phyloP scores from a whole-genome alignment of 2,329 filamentous ascomycete species.

The Malbranchea cinnamomea region DNA sequence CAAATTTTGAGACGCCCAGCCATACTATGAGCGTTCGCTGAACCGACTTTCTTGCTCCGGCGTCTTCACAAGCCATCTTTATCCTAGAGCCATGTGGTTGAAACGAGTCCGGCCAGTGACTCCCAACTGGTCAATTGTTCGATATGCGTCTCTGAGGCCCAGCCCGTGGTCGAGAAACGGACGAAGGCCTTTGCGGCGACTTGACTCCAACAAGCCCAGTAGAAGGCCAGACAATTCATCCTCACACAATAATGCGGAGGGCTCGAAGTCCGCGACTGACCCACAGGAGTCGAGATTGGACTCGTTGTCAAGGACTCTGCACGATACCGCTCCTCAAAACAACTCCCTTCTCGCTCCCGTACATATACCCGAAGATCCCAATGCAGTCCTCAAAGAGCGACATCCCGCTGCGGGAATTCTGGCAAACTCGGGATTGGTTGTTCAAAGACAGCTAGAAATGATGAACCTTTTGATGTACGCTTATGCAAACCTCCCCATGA shows the following conservation, averaged over 20 bases:
- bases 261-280: no score
- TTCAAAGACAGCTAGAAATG: constrained; percentile 49
- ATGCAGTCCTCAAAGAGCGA: constrained; percentile 41
- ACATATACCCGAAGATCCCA: constrained; percentile 44
- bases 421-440: constrained; percentile 45
- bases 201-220: no score
- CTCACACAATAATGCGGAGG: no score
- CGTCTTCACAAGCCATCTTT: no score
- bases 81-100: background rate
- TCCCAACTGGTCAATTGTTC: background rate
- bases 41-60: no score
- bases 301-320: constrained; percentile 20
- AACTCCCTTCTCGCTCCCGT: constrained; percentile 44
- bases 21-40: no score
- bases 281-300: constrained; percentile 6
- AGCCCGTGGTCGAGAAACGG: constrained; percentile 5
- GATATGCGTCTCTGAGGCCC: constrained; percentile 3
- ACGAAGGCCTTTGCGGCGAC: constrained; percentile 1
- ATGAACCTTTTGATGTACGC: constrained; percentile 46
- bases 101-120: background rate
- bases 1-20: no score
- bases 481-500: background rate
- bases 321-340: constrained; percentile 29
- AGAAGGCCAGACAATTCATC: background rate
- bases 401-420: constrained; percentile 45